These are phyloP conservation scores for Talaromyces proteolyticus DNA, from an alignment of 495 filamentous ascomycete genomes.

Conservation along the genomic window DNA sequence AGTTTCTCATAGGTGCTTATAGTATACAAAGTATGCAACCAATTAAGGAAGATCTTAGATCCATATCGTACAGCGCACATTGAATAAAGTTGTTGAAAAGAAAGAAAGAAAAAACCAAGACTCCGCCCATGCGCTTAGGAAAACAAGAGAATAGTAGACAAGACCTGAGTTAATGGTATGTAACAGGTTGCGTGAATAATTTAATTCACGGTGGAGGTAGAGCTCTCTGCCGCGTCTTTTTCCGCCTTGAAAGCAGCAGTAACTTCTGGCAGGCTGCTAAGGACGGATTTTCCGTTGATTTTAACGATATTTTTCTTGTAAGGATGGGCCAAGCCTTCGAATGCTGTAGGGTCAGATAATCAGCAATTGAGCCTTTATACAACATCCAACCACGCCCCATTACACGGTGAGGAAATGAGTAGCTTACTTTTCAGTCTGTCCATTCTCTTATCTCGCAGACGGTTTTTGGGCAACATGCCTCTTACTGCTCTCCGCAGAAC, in stretches of 20 bases:
- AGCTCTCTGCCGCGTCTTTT: constrained; percentile 12
- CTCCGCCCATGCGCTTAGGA: constrained; percentile 46
- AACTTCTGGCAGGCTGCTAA: constrained; percentile 40
- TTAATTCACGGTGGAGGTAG: constrained; percentile 10
- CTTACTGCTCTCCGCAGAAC: constrained; percentile 85
- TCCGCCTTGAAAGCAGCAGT: constrained; percentile 40
- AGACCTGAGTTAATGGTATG: constrained; percentile 13
- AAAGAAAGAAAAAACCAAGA: constrained; percentile 25
- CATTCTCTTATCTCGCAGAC: constrained; percentile 77
- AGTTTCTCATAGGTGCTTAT: not conserved
- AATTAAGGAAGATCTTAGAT: constrained; percentile 3
- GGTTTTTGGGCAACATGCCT: constrained; percentile 98
- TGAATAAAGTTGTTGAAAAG: constrained; percentile 10
- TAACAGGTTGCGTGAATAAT: constrained; percentile 9
- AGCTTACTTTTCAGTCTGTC: constrained; percentile 77
- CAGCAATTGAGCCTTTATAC: constrained; percentile 7
- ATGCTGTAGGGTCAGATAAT: constrained; percentile 46
- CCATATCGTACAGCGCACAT: constrained; percentile 2
- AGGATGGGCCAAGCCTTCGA: constrained; percentile 85
- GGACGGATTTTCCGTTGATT: constrained; percentile 48
- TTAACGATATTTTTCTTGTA: constrained; percentile 83
- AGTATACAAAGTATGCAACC: constrained; percentile 7
- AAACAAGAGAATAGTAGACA: constrained; percentile 21
- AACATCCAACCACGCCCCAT: not conserved
- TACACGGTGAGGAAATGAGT: constrained; percentile 2